Percentiles rank a stretch among this genome's conserved stretches.
phyloP scores from a whole-genome alignment of 306 rosid species.

The Erythrophleum fordii region DNA sequence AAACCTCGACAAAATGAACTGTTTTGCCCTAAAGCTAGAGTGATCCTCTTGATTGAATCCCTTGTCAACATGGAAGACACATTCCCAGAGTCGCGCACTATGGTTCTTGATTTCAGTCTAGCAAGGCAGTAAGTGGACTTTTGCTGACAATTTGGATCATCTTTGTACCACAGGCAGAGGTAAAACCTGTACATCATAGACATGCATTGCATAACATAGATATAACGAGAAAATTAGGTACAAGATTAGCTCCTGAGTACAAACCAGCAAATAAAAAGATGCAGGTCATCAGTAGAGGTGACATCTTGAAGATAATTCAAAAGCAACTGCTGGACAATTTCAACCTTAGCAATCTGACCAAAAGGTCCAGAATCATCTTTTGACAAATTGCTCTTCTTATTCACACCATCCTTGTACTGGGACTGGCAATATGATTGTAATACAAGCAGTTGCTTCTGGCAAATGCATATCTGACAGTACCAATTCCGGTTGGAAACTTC shows the following conservation, averaged over 20 bases:
- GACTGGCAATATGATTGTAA: conserved; percentile 86
- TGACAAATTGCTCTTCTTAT: conserved; percentile 55
- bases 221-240: conserved; percentile 34
- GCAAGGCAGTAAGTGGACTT: conserved; percentile 66
- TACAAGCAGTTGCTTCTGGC: conserved; percentile 82
- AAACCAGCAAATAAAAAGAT: conserved; percentile 92
- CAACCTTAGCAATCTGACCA: conserved; percentile 55
- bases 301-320: conserved; percentile 87
- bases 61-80: conserved; percentile 68
- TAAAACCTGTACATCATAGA: conserved; percentile 75
- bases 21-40: conserved; percentile 83
- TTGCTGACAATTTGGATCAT: conserved; percentile 81
- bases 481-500: conserved; percentile 79
- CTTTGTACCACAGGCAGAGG: conserved; percentile 94
- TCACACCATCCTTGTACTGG: conserved; percentile 58
- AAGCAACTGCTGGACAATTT: conserved; percentile 92
- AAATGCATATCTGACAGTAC: conserved; percentile 84
- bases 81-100: conserved; percentile 79
- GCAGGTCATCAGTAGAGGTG: conserved; percentile 80
- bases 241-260: conserved; percentile 45
- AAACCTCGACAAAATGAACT: conserved; percentile 95
- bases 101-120: conserved; percentile 85
- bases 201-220: conserved; percentile 27
- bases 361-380: conserved; percentile 51
- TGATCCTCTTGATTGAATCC: conserved; percentile 78